phyloP scores from a whole-genome alignment of 371 early-diverging fungal species.

The Apophysomyces sp. region DNA sequence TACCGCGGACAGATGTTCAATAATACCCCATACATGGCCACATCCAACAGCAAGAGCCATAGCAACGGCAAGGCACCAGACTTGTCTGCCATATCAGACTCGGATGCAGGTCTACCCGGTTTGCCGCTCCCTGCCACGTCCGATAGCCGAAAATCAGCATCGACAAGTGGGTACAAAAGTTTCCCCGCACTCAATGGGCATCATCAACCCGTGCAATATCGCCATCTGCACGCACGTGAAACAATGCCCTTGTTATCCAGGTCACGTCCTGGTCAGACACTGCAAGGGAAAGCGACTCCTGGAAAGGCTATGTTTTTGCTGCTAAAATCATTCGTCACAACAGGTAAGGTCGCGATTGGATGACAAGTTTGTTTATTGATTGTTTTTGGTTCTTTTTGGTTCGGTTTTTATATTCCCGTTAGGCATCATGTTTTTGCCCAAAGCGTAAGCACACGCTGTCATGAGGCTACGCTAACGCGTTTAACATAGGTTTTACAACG shows the following conservation, averaged over 20 bases:
- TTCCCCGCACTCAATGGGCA: conserved; percentile 7
- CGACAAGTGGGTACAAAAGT: conserved; percentile 4
- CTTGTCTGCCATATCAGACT: not conserved
- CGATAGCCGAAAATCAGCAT: not conserved
- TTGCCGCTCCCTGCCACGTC: conserved; percentile 9
- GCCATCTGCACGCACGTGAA: conserved; percentile 43
- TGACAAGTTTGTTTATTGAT: not conserved
- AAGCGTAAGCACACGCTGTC: conserved; percentile 45
- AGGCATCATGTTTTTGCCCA: conserved; percentile 79
- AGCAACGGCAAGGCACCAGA: not conserved
- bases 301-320: conserved; percentile 83
- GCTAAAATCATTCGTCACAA: conserved; percentile 87
- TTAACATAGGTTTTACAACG: conserved; percentile 59
- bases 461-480: not conserved
- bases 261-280: conserved; percentile 41
- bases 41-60: not conserved
- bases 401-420: not conserved
- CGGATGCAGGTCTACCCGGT: not conserved
- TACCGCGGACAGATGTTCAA: conserved; percentile 30
- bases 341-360: conserved; percentile 41
- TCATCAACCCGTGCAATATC: conserved; percentile 31
- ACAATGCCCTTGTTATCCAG: conserved; percentile 58
- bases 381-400: not conserved
- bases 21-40: conserved; percentile 22
- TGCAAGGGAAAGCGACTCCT: conserved; percentile 73